Base-by-base conservation (phyloP, 139 green algal genomes). In the Tetradesmus obliquus region DNA sequence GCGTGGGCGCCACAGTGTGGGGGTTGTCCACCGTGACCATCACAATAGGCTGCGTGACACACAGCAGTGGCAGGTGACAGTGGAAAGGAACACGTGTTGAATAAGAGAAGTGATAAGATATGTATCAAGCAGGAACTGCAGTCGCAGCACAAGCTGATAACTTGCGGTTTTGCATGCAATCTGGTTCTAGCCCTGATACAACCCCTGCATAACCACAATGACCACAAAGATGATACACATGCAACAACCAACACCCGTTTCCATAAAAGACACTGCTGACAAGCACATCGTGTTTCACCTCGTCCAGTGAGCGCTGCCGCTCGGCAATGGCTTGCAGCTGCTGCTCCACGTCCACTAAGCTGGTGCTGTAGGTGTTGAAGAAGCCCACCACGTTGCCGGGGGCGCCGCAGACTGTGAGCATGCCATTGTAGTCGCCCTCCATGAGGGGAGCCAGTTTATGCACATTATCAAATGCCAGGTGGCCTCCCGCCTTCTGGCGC, bases 351-450 rank as follows among this genome's bases (percentile, higher is more conserved):
- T 89, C 84, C 20, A 8, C 8, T 12, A 89, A 8, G 60, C 84
- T 89, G 22, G 84, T 89, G 84, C 84, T 89, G 84, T 89, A 80
- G 4, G 80, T 55, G 54, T 89, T 79, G 55, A 55, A 89, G 58
- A 80, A 89, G 20, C 84, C 55, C 55, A 89, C 22, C 54, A 89
- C 84, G 8, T 80, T 7, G 19, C 84, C 84, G n/a, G 13, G 22
- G n/a, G 58, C 84, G 5, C 84, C 84, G 8, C 58, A 79, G 7
- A 55, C 84, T 80, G 80, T 79, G 12, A 89, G 84, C 84, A 80
- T 89, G 84, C 84, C 84, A 4, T 53, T 51, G 60, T 80, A 79
- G 58, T 79, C 19, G 3, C 84, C 60, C 57, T 74, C 5, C 84
- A 89, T 89, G 84, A 55, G 84, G 55, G 79, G 79, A 55, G 24